phyloP scores from a whole-genome alignment of 23 red algal genomes.

The Gracilariopsis chorda region DNA sequence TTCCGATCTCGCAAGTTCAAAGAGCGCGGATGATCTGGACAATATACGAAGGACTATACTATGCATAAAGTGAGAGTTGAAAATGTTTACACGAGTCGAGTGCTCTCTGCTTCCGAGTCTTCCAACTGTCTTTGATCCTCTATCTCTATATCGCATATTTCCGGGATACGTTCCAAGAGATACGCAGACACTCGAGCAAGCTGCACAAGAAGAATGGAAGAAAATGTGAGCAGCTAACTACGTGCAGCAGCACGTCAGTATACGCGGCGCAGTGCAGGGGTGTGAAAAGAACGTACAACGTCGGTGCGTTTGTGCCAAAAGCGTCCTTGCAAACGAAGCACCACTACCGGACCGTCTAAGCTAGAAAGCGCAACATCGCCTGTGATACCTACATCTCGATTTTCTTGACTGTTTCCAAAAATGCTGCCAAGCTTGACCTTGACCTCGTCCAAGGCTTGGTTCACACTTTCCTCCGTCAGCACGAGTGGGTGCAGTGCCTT shows the following conservation, averaged over 20 bases:
- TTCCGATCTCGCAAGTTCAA: background rate
- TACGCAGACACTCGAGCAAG: conserved; percentile 61
- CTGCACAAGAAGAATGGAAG: conserved; percentile 2
- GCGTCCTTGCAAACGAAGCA: conserved; percentile 67
- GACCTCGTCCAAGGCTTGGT: conserved; percentile 68
- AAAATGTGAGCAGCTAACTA: background rate
- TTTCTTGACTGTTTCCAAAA: conserved; percentile 81
- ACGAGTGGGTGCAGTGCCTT: conserved; percentile 9
- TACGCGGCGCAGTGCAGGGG: background rate
- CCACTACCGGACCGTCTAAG: conserved; percentile 75
- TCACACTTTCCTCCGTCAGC: conserved; percentile 74
- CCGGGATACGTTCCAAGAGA: conserved; percentile 62
- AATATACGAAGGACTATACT: background rate
- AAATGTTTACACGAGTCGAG: background rate
- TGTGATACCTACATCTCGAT: conserved; percentile 84
- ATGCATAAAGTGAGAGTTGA: background rate
- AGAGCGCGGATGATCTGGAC: background rate
- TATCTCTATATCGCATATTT: conserved; percentile 68
- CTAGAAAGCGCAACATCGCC: conserved; percentile 67
- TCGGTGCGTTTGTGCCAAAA: conserved; percentile 91
- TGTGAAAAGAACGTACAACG: conserved; percentile 51
- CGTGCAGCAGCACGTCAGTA: background rate
- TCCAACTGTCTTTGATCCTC: conserved; percentile 51
- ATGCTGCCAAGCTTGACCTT: conserved; percentile 65
- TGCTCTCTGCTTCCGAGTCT: conserved; percentile 54